phyloP scores from a whole-genome alignment of 192 early-diverging fungal species.

The Coemansia sp. region DNA sequence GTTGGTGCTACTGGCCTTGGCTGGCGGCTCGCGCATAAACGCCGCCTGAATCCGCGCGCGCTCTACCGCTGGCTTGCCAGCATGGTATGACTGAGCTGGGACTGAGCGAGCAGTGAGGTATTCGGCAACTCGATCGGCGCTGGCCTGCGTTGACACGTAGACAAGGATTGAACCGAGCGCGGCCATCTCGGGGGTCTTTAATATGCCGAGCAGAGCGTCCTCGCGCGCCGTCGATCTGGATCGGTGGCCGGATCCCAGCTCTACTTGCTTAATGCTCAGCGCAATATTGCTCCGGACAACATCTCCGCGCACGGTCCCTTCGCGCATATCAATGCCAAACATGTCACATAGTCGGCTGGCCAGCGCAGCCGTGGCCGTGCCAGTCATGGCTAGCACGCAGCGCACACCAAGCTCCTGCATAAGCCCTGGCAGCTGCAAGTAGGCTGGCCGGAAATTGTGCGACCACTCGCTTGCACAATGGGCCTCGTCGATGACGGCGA shows the following conservation, averaged over 20 bases:
- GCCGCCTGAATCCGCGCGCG: conserved; percentile 66
- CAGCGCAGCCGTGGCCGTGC: conserved; percentile 67
- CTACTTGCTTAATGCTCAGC: conserved; percentile 59
- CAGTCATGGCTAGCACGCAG: conserved; percentile 73
- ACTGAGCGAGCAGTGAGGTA: conserved; percentile 68
- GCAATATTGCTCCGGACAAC: conserved; percentile 65
- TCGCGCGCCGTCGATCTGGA: conserved; percentile 53
- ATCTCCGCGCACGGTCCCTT: conserved; percentile 58
- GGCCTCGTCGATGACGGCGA: conserved; percentile 80
- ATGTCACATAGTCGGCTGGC: conserved; percentile 59
- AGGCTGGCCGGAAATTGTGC: conserved; percentile 78
- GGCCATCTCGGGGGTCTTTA: conserved; percentile 59
- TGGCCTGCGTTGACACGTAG: conserved; percentile 66
- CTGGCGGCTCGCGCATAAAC: conserved; percentile 59
- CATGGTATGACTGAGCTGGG: conserved; percentile 78
- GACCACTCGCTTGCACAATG: conserved; percentile 89
- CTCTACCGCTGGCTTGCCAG: conserved; percentile 64
- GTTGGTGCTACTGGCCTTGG: too few relatives aligned
- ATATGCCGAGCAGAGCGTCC: conserved; percentile 56
- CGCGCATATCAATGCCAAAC: conserved; percentile 59
- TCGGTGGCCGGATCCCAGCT: conserved; percentile 7
- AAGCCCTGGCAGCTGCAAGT: conserved; percentile 62
- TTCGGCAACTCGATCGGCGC: conserved; percentile 70
- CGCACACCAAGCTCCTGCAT: conserved; percentile 55
- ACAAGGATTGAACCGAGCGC: conserved; percentile 66